phyloP scores from a whole-genome alignment of 2,329 filamentous ascomycete species.

The Colletotrichum lentis region DNA sequence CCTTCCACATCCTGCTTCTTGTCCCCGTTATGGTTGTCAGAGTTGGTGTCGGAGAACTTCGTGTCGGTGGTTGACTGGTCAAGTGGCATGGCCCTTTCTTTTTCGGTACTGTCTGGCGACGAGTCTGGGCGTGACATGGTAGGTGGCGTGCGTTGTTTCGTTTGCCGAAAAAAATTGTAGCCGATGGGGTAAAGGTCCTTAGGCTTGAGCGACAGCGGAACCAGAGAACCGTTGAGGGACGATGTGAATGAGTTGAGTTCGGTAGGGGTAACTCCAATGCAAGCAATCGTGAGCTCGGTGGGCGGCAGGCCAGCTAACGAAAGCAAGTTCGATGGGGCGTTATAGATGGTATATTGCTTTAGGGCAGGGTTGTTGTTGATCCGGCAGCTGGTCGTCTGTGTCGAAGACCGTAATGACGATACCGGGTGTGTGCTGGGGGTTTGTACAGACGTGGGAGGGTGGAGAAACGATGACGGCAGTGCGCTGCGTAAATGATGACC shows the following conservation, averaged over 20 bases:
- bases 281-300: background rate
- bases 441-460: background rate
- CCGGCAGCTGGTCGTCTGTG: background rate
- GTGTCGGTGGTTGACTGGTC: conserved; percentile 21
- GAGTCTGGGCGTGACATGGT: conserved; percentile 22
- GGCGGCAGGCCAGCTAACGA: background rate
- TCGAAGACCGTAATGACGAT: conserved; percentile 3
- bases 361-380: too few relatives aligned
- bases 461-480: background rate
- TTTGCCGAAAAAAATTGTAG: too few relatives aligned
- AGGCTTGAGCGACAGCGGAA: background rate
- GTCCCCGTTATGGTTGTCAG: background rate
- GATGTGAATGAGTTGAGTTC: background rate
- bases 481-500: background rate
- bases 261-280: background rate
- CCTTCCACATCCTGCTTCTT: conserved; percentile 19
- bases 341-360: too few relatives aligned
- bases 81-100: conserved; percentile 15
- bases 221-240: background rate
- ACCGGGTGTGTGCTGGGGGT: background rate
- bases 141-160: background rate
- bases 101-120: conserved; percentile 17
- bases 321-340: too few relatives aligned
- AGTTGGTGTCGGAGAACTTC: conserved; percentile 14
- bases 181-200: background rate